A percentile compares a stretch with the other conserved stretches of the same genome.
These are phyloP conservation scores for Yamadazyma scolyti DNA, from an alignment of 805 yeast genomes.

Conservation along the genomic window DNA sequence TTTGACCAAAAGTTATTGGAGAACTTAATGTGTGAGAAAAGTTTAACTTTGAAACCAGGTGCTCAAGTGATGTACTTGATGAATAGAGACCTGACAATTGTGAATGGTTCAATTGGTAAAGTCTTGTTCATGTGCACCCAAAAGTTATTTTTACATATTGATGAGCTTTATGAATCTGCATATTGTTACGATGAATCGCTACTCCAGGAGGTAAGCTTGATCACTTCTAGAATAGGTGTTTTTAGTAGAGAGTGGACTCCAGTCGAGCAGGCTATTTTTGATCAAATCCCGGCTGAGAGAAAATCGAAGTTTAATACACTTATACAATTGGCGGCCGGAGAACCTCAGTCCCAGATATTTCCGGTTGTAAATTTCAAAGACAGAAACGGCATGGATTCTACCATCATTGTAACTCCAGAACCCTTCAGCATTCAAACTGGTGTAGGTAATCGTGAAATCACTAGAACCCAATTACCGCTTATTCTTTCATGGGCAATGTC, in stretches of 20 bases:
- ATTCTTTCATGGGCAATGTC: constrained; percentile 80
- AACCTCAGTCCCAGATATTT: constrained; percentile 11
- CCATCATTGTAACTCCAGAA: constrained; percentile 21
- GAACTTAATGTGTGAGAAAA: constrained; percentile 67
- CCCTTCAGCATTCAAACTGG: constrained; percentile 27
- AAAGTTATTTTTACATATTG: constrained; percentile 19
- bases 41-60: constrained; percentile 64
- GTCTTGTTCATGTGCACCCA: constrained; percentile 52
- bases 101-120: constrained; percentile 88
- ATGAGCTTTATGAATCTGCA: constrained; percentile 17
- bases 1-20: constrained; percentile 39
- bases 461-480: constrained; percentile 62
- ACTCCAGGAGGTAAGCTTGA: constrained; percentile 19
- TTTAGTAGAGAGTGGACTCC: constrained; percentile 13
- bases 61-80: constrained; percentile 95
- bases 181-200: constrained; percentile 15
- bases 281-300: constrained; percentile 23
- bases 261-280: constrained; percentile 13
- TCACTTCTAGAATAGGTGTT: constrained; percentile 21
- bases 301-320: constrained; percentile 15
- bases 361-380: constrained; percentile 49
- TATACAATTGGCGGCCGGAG: constrained; percentile 17
- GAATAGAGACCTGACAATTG: constrained; percentile 71
- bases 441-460: constrained; percentile 15
- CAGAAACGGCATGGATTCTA: constrained; percentile 23